Evolutionary conservation across 75 land plant genomes (phyloP).

Genomic region (Chamaecyparis obtusa): DNA sequence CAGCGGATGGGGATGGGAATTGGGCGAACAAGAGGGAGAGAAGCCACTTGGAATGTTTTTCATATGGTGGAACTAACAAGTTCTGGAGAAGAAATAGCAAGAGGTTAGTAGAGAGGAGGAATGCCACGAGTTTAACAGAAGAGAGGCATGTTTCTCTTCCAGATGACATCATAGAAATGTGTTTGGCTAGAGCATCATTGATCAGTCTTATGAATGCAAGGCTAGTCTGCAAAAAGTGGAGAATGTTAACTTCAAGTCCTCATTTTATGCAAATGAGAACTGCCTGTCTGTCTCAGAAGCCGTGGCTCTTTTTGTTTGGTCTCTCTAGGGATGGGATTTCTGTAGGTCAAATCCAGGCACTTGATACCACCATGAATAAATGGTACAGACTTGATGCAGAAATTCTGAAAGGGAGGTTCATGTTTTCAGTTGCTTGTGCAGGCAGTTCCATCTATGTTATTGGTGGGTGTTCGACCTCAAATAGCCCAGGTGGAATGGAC

Average conservation of each 20-base stretch:
- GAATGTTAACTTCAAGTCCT: constrained; percentile 42
- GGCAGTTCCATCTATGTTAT: constrained; percentile 48
- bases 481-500: constrained; percentile 42
- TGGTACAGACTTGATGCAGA: constrained; percentile 60
- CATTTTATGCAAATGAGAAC: constrained; percentile 63
- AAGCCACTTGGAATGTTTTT: constrained; percentile 46
- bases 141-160: constrained; percentile 43
- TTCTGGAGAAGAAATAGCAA: constrained; percentile 42
- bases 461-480: constrained; percentile 68
- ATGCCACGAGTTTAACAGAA: constrained; percentile 11
- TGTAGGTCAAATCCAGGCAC: constrained; percentile 61
- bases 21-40: constrained; percentile 22
- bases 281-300: constrained; percentile 32
- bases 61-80: constrained; percentile 41
- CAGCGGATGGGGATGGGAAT: neutral
- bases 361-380: constrained; percentile 48
- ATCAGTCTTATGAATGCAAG: constrained; percentile 59
- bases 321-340: constrained; percentile 51
- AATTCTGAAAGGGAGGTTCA: constrained; percentile 51
- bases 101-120: constrained; percentile 18
- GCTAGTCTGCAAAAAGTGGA: constrained; percentile 79
- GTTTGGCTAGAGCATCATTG: constrained; percentile 59
- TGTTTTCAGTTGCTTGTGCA: constrained; percentile 61
- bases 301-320: constrained; percentile 86
- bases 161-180: constrained; percentile 83